phyloP scores from a whole-genome alignment of 495 filamentous ascomycete species.

The Penicillium angulare region DNA sequence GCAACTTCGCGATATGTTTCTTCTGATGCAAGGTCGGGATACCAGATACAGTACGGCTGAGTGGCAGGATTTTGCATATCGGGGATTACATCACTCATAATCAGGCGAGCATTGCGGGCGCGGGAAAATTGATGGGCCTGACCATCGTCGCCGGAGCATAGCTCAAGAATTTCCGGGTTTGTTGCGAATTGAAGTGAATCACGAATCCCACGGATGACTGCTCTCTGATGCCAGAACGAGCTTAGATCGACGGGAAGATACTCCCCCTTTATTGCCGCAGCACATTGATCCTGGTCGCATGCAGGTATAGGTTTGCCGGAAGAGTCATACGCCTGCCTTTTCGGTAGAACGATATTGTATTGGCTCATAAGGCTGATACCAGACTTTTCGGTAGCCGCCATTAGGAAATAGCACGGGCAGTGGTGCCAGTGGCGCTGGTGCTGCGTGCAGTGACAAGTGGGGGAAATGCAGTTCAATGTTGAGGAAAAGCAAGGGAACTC shows the following conservation, averaged over 20 bases:
- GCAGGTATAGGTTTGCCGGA: conserved; percentile 16
- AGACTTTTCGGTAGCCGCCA: conserved; percentile 11
- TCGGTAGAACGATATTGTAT: conserved; percentile 18
- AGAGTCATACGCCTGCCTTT: conserved; percentile 13
- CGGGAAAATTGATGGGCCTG: conserved; percentile 13
- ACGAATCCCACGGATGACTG: conserved; percentile 15
- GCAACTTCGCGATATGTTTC: conserved; percentile 28
- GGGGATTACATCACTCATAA: conserved; percentile 39
- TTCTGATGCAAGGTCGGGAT: conserved; percentile 34
- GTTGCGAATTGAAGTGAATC: conserved; percentile 15
- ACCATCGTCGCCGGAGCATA: conserved; percentile 14
- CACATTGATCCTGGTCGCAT: conserved; percentile 13
- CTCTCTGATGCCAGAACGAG: conserved; percentile 13
- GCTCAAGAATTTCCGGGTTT: conserved; percentile 13
- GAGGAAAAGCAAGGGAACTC: conserved; percentile 17
- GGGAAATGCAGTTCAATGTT: conserved; percentile 17
- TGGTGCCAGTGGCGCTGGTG: conserved; percentile 13
- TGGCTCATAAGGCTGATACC: conserved; percentile 16
- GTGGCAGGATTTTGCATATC: conserved; percentile 25
- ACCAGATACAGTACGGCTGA: conserved; percentile 45
- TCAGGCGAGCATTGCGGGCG: conserved; percentile 30
- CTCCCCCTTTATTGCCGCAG: conserved; percentile 13
- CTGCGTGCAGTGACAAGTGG: conserved; percentile 15
- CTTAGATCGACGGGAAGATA: conserved; percentile 13
- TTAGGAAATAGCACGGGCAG: conserved; percentile 10